Evolutionary conservation across 2,329 filamentous ascomycete species (phyloP).

Genomic region (Claviceps sp.): DNA sequence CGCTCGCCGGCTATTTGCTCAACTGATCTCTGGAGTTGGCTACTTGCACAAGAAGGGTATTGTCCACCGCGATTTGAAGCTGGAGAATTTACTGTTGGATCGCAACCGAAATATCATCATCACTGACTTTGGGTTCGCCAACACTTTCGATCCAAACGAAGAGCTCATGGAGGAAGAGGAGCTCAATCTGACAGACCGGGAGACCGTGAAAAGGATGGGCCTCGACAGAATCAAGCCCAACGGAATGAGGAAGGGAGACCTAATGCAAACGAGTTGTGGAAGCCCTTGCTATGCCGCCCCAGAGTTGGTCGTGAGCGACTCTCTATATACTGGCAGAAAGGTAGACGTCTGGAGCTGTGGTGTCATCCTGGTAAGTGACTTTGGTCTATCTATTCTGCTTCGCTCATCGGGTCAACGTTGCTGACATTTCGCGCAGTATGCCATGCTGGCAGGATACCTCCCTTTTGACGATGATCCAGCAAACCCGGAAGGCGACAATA

Average conservation of each 20-base stretch:
- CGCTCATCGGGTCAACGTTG: too few relatives aligned
- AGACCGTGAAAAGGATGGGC: constrained; percentile 76
- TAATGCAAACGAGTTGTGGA: constrained; percentile 98
- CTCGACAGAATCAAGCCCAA: constrained; percentile 66
- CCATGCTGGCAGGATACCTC: constrained; percentile 94
- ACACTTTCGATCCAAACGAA: constrained; percentile 84
- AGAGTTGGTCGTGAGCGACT: constrained; percentile 93
- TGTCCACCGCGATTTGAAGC: constrained; percentile 89
- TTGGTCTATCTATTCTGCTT: not conserved
- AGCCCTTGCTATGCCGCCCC: constrained; percentile 96
- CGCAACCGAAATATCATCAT: constrained; percentile 99
- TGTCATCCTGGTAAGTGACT: constrained; percentile 73
- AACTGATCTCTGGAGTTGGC: constrained; percentile 89
- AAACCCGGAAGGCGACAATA: constrained; percentile 97
- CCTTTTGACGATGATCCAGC: constrained; percentile 97
- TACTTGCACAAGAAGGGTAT: constrained; percentile 98
- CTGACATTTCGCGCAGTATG: constrained; percentile 53
- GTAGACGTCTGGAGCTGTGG: constrained; percentile 99
- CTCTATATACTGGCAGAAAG: constrained; percentile 90
- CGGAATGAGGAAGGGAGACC: constrained; percentile 71
- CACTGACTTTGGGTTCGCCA: constrained; percentile 97
- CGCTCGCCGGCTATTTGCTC: constrained; percentile 82
- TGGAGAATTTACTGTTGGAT: constrained; percentile 90
- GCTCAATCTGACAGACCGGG: constrained; percentile 70
- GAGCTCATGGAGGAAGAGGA: constrained; percentile 86